Evolutionary conservation across 768 basidiomycete genomes (phyloP), one percentile per base, ranked within the genome.

Genomic region (Psilocybe azurescens): DNA sequence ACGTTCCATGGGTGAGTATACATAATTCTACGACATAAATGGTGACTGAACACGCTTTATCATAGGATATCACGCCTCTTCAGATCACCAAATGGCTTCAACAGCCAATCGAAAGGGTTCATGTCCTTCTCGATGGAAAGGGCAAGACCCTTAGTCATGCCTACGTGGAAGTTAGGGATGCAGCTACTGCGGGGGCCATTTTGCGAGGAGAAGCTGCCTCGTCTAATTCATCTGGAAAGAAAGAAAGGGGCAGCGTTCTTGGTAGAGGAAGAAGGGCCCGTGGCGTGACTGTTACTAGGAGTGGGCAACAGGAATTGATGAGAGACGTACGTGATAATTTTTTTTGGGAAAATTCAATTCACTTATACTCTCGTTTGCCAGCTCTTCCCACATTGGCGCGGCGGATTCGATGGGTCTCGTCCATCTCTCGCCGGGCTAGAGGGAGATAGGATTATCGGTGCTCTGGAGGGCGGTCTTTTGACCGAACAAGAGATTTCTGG

Each of bases 71-170:
- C 60, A 94, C 93, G 0, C 93, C 93, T 4, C 83, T 85, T 18
- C 87, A 85, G 58, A 90, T 93, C 56, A 74, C 73, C 9, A 74
- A 78, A 6, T 95, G 90, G 90, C 74, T 91, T 58, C 87, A 83
- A 66, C 89, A 90, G 61, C 89, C 89, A 16, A 74, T 87, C n/a
- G 79, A 82, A 56, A 84, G 86, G 53, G 89, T 89, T 7, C 90
- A 94, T 67, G 90, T 94, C 44, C 83, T 95, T 18, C 83, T 95
- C 60, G 93, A 95, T 67, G 78, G 82, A 39, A 88, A 90, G 66
- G 93, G 93, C 44, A 94, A 94, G 75, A 95, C 93, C 0, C 80
- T 89, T 57, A 91, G 89, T 64, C 93, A 95, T 73, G 93, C 93
- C 1, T 94, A 88, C 65, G 89, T 90, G 13, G 93, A 94, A 72